A percentile compares a stretch with the other conserved stretches of the same genome.
Conservation (phyloP, 2,329 filamentous ascomycete species). For the Colletotrichum sp. region DNA sequence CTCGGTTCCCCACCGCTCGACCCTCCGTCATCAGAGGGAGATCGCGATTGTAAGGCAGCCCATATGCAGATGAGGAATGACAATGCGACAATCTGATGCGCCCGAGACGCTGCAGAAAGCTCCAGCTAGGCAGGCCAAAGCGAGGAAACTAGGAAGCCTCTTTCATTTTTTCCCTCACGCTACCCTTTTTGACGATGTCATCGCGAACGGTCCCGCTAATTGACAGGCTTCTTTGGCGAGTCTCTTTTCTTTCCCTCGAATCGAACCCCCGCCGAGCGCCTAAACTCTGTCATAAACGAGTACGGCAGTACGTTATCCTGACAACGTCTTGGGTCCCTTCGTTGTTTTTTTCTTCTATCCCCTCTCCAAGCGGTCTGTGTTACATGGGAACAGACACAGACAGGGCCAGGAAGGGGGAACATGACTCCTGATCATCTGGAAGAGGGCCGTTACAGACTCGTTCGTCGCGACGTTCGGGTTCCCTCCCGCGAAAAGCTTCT, state of each 20-base stretch:
- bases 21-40: constrained; percentile 5
- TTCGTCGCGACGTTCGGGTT: not conserved
- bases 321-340: not conserved
- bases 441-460: not conserved
- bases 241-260: not conserved
- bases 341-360: not conserved
- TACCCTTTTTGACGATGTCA: constrained; percentile 16
- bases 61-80: constrained; percentile 19
- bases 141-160: not conserved
- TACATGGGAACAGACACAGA: not conserved
- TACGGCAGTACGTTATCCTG: not conserved
- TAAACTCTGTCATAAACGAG: not conserved
- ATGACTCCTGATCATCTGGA: constrained; percentile 1
- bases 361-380: constrained; percentile 3
- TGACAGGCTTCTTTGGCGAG: not conserved
- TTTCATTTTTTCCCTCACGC: not conserved
- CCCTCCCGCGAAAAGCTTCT: not conserved
- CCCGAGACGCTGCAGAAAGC: constrained; percentile 11
- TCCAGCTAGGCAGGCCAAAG: not conserved
- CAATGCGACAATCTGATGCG: constrained; percentile 10
- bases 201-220: constrained; percentile 7
- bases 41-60: constrained; percentile 5
- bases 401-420: not conserved
- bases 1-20: not conserved
- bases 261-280: not conserved